phyloP scores from a whole-genome alignment of 2,329 filamentous ascomycete species.

The Ceratocystis smalleyi region DNA sequence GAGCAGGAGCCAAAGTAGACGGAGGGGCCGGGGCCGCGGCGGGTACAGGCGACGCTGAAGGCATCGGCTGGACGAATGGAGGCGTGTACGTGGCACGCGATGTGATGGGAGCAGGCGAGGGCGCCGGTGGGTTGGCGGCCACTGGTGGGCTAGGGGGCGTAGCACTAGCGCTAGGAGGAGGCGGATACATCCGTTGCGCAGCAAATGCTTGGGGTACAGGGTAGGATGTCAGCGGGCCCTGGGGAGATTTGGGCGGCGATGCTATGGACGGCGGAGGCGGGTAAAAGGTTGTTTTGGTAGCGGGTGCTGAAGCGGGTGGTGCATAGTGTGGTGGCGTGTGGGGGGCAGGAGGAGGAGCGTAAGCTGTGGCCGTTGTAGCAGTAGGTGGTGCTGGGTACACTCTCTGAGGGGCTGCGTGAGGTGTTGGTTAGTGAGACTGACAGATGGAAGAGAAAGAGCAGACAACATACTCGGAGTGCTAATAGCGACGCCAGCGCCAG shows the following conservation, averaged over 20 bases:
- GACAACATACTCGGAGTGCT: constrained; percentile 9
- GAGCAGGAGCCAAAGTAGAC: not conserved
- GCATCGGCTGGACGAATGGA: not conserved
- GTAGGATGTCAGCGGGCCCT: constrained; percentile 23
- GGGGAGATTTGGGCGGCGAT: constrained; percentile 21
- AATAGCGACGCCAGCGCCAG: constrained; percentile 12
- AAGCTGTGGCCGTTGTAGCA: constrained; percentile 14
- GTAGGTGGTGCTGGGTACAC: constrained; percentile 9
- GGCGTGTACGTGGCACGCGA: not conserved
- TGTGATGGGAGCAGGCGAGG: not conserved
- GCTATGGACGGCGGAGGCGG: constrained; percentile 27
- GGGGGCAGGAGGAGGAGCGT: constrained; percentile 8
- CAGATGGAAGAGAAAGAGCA: not conserved
- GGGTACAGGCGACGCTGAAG: not conserved
- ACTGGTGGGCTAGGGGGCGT: constrained; percentile 8
- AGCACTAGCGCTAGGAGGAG: constrained; percentile 20
- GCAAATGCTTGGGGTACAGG: constrained; percentile 22
- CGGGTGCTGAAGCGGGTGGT: constrained; percentile 30
- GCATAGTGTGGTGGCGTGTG: constrained; percentile 18
- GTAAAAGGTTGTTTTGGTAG: constrained; percentile 32
- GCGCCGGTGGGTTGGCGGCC: not conserved
- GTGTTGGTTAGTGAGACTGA: not conserved
- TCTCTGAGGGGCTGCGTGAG: constrained; percentile 19
- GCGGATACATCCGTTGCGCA: constrained; percentile 20
- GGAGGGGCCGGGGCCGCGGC: not conserved